Conservation (phyloP, 768 basidiomycete genomes). For the Kwoniella shandongensis region DNA sequence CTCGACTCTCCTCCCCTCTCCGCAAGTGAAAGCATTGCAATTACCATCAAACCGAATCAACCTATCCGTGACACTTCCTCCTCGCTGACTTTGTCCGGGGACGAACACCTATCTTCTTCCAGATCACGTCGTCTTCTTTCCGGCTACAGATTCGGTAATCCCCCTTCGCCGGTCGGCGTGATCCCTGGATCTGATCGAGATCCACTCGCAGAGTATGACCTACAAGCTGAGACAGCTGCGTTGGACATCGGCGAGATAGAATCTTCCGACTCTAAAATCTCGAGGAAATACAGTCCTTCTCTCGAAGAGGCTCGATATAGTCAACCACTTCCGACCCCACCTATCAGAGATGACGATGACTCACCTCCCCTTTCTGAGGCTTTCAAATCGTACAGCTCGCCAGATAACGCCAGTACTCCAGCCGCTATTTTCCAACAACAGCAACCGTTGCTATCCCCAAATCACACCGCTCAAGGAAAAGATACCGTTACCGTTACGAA, state of each 20-base stretch:
- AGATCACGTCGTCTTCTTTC: constrained; percentile 41
- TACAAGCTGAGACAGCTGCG: too few relatives aligned
- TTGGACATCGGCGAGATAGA: too few relatives aligned
- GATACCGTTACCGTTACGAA: neutral
- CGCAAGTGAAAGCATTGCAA: neutral
- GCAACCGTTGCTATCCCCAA: neutral
- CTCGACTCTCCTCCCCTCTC: constrained; percentile 1
- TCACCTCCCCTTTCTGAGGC: constrained; percentile 35
- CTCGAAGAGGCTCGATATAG: constrained; percentile 14
- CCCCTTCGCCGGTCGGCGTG: constrained; percentile 19
- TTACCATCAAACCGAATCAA: neutral
- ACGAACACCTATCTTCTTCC: constrained; percentile 34
- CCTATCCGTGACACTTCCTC: constrained; percentile 1
- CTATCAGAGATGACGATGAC: constrained; percentile 13
- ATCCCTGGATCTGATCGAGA: neutral
- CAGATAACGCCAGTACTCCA: constrained; percentile 7
- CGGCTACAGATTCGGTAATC: constrained; percentile 50
- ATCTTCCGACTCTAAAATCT: too few relatives aligned
- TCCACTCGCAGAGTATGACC: neutral
- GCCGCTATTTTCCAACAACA: neutral
- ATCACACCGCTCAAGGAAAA: neutral
- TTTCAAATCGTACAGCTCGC: constrained; percentile 20
- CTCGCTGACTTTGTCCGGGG: neutral
- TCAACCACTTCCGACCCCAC: constrained; percentile 18
- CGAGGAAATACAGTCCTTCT: neutral